Evolutionary conservation across 2,329 filamentous ascomycete genomes (phyloP).

Genomic region (Beauveria varroae): DNA sequence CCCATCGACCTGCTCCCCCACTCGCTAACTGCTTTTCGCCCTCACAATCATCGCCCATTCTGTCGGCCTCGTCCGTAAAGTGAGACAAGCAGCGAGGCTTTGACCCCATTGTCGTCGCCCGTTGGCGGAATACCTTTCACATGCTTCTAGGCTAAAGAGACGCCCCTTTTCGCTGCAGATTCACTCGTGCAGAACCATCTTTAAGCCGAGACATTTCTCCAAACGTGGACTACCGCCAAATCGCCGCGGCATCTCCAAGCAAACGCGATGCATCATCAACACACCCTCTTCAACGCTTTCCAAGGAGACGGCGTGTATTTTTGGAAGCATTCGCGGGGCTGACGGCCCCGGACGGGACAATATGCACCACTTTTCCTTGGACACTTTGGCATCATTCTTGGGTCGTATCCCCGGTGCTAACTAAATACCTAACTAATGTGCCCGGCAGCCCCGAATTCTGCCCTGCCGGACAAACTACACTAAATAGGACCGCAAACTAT

Average conservation of each 20-base stretch:
- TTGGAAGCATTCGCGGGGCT: conserved; percentile 4
- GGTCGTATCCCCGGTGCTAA: conserved; percentile 1
- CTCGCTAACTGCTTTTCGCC: not conserved
- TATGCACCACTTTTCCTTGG: not conserved
- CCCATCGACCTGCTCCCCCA: not conserved
- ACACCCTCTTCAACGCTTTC: conserved; percentile 2
- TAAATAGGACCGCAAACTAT: not conserved
- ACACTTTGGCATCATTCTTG: not conserved
- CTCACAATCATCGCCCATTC: not conserved
- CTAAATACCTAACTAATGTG: not conserved
- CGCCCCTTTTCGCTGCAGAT: not conserved
- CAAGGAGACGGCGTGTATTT: not conserved
- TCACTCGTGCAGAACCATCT: not conserved
- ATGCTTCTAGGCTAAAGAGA: not conserved
- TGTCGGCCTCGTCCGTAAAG: conserved; percentile 9
- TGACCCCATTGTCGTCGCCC: conserved; percentile 12
- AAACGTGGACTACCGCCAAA: conserved; percentile 1
- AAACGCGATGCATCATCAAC: conserved; percentile 8
- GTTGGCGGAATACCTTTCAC: conserved; percentile 11
- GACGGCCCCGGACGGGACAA: not conserved
- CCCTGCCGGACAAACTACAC: not conserved
- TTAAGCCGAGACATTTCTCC: conserved; percentile 4
- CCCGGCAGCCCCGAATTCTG: not conserved
- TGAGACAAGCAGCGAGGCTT: conserved; percentile 21
- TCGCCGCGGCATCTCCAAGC: not conserved